These are phyloP conservation scores for Rutstroemia sp. DNA, from an alignment of 2,329 filamentous ascomycete species.

Conservation along the genomic window DNA sequence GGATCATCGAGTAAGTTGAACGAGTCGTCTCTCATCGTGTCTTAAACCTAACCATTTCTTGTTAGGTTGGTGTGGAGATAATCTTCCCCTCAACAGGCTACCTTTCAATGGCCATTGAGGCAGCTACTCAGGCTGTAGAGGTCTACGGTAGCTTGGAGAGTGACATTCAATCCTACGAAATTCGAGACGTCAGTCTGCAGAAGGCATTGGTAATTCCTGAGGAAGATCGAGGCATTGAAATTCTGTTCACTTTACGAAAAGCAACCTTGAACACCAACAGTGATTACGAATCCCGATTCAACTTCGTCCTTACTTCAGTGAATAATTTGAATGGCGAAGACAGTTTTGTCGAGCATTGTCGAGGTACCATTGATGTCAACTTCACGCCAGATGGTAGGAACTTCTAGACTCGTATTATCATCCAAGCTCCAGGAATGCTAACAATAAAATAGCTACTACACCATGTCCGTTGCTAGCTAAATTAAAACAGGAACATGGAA, in stretches of 20 bases:
- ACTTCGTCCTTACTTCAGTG: not conserved
- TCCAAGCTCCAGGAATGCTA: no score
- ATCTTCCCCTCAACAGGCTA: not conserved
- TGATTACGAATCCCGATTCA: not conserved
- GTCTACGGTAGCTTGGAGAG: not conserved
- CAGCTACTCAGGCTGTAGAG: not conserved
- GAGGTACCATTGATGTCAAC: no score
- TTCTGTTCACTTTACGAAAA: not conserved
- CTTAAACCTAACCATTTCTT: no score
- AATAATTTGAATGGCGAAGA: no score
- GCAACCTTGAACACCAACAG: no score
- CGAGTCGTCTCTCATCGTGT: no score
- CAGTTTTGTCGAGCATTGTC: no score
- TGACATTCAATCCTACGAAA: not conserved
- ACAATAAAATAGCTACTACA: no score
- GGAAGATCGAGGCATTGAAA: not conserved
- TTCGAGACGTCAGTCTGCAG: not conserved
- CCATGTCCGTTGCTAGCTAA: no score
- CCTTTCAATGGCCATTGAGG: not conserved
- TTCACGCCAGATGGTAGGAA: no score
- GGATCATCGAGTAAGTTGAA: slow-evolving; percentile 27
- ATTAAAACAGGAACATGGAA: no score
- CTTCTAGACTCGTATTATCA: no score
- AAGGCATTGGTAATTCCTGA: not conserved
- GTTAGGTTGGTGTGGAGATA: not conserved